A percentile compares a stretch with the other conserved stretches of the same genome.
Conservation (phyloP, 495 filamentous ascomycete genomes). For the Penicillium mononematosum region DNA sequence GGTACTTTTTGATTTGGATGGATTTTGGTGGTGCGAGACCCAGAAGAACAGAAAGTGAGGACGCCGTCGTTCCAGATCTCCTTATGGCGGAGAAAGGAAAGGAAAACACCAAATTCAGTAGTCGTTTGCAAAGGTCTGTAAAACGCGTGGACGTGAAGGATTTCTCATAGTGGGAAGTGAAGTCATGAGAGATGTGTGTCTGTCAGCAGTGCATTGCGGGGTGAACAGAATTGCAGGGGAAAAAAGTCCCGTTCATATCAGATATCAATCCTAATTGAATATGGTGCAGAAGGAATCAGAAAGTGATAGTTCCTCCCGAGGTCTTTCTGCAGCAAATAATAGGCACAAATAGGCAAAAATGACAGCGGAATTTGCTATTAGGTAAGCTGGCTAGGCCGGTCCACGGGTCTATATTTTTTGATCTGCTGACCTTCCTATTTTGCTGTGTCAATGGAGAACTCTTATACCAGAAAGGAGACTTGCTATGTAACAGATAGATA, state of each 20-base stretch:
- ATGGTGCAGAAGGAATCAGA: conserved; percentile 1
- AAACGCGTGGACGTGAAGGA: conserved; percentile 4
- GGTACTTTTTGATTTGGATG: background rate
- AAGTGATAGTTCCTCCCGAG: conserved; percentile 3
- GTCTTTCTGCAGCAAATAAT: conserved; percentile 1
- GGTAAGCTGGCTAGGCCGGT: conserved; percentile 5
- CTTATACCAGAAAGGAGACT: background rate
- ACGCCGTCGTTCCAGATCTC: background rate
- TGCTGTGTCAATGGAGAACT: background rate
- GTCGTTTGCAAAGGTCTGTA: conserved; percentile 1
- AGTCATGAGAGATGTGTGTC: conserved; percentile 1
- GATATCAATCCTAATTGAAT: background rate
- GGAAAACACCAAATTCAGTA: background rate
- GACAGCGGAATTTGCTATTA: background rate
- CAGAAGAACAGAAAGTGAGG: background rate
- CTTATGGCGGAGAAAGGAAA: background rate
- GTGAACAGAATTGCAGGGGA: background rate
- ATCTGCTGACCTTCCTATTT: conserved; percentile 4
- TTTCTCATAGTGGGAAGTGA: conserved; percentile 14
- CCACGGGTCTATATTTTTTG: background rate
- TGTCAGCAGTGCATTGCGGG: conserved; percentile 11
- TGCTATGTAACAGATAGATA: background rate
- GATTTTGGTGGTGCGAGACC: background rate
- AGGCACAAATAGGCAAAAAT: conserved; percentile 8
- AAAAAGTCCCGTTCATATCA: conserved; percentile 10